Base-by-base conservation (phyloP, 2,329 filamentous ascomycete species). In the Talaromyces pinophilus region DNA sequence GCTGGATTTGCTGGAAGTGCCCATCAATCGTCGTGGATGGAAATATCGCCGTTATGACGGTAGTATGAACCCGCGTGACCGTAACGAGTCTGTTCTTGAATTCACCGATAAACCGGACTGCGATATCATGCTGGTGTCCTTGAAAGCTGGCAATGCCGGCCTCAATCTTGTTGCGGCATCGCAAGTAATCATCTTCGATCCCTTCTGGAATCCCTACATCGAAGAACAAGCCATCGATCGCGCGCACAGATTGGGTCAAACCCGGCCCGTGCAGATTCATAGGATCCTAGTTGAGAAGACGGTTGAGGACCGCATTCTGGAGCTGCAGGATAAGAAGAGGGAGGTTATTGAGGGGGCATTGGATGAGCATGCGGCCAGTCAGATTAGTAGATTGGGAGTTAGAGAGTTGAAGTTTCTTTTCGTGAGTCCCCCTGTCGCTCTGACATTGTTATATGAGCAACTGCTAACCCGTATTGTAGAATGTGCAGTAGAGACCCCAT, bases 201-300 rank as follows among this genome's bases (percentile, higher is more conserved):
- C 93, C 0, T 96, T 96, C 80, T 97, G 92, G 92, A 97, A 97
- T 69, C 93, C 93, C 0, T 96, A 90, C 74, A 90, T 96, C 59
- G 93, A 97, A 79, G 92, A 93, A 78, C 93, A 97, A 79, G 93
- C 93, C 3, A 89, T 97, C 61, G 93, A 96, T 76, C 90, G 93
- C 25, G 92, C 93, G 2, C 90, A 97, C 77, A 90, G 93, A 10
- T 93, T 97, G 71, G 93, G 93, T 0, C 93, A 97, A 79, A 81
- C 84, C 70, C 84, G 85, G 3, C 81, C 88, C 7, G 93, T 97
- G 4, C 85, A 88, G 64, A 90, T 97, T 0, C 92, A 97, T 75
- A 89, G 92, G 3, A 86, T 97, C 28, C 80, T 97, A 2, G 87
- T 94, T 7, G 77, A 88, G 71, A 84, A 87, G 5, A 97, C 93